Evolutionary conservation across 2,329 filamentous ascomycete genomes (phyloP), one percentile per base, ranked within the genome.

Genomic region (Volutella citrinella): DNA sequence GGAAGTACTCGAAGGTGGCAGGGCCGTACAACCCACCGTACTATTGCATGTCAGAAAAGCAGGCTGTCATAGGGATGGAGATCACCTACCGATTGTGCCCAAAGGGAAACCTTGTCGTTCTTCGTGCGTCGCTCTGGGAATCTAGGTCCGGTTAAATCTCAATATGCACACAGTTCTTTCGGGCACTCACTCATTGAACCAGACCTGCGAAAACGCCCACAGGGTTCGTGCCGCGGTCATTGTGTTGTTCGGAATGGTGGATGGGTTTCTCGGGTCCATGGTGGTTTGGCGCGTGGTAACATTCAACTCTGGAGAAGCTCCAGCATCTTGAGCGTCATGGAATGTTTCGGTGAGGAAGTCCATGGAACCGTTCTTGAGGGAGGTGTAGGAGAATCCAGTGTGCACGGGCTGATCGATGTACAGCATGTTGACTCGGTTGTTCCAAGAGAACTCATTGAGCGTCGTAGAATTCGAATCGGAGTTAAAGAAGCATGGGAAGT

Each of bases 1-100:
- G 69, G 59, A 69, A 71, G 21, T 68, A 54, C 4, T 61, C 60
- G 10, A 76, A 73, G 48, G 83, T 79, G 1, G 70, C 68, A 2
- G 80, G 80, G 0, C 77, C 82, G 47, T 83, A 86, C 39, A 78
- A 76, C 5, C 82, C 82, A 13, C 79, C 74, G 55, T 84, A 81
- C 57, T 49, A 8, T 30, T n/a, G n/a, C n/a, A n/a, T n/a, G n/a
- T n/a, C n/a, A n/a, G n/a, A n/a, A n/a, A n/a, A n/a, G n/a, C n/a
- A n/a, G n/a, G n/a, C 25, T 20, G 4, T 7, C 3, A 4, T 5
- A 2, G 5, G 5, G 3, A 6, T 5, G 3, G 1, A 1, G 6
- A 6, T 1, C 8, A 72, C 47, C 10, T n/a, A 52, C 49, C 1
- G 50, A 80, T 50, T 84, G 78, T 2, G 78, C 70, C 47, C 82